phyloP scores from a whole-genome alignment of 352 stramenopile species.

The Vaucheria bursata region DNA sequence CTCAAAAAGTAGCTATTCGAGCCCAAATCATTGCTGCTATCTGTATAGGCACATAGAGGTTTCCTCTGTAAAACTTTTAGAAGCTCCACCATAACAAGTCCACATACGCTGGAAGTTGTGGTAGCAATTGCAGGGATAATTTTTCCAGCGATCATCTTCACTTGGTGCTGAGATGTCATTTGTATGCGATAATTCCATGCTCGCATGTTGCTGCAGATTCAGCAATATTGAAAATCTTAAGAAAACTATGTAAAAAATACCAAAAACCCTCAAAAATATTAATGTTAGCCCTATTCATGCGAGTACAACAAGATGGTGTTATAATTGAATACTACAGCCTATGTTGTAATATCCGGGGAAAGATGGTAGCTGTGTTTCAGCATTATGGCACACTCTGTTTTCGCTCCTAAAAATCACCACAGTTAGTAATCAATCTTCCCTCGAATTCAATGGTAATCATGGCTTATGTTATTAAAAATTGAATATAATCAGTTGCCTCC shows the following conservation, averaged over 20 bases:
- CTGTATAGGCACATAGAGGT: conserved; percentile 73
- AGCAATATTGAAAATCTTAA: conserved; percentile 58
- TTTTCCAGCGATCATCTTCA: conserved; percentile 93
- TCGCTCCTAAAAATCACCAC: no score
- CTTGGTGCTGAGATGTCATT: conserved; percentile 83
- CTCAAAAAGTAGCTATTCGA: conserved; percentile 83
- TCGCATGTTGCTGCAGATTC: conserved; percentile 29
- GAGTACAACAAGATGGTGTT: no score
- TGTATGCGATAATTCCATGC: conserved; percentile 62
- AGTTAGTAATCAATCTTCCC: no score
- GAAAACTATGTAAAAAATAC: conserved; percentile 89
- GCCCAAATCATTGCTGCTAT: conserved; percentile 78
- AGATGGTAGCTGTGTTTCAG: no score
- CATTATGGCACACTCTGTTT: no score
- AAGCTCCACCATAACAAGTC: conserved; percentile 91
- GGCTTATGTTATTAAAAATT: no score
- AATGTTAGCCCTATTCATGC: no score
- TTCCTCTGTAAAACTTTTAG: conserved; percentile 81
- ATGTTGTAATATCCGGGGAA: no score
- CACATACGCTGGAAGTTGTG: conserved; percentile 89
- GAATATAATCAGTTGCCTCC: no score
- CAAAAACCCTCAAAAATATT: no score
- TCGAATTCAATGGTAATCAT: no score
- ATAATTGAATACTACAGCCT: no score
- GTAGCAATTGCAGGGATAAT: conserved; percentile 97